Evolutionary conservation across 441 rosid genomes (phyloP).

Genomic region (Lepidium campestre): DNA sequence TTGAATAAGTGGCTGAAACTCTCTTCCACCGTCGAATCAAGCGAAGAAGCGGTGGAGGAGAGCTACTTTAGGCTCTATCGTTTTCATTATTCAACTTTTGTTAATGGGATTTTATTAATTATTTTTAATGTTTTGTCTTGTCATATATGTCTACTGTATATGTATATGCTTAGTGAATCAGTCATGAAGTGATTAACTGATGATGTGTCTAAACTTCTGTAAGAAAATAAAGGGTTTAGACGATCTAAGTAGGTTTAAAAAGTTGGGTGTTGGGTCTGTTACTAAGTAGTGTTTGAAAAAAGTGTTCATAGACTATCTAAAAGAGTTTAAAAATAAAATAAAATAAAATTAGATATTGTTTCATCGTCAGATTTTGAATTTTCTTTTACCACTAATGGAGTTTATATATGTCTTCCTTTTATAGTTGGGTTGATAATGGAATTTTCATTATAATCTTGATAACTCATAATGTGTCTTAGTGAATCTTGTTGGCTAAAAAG

Average conservation of each 20-base stretch:
- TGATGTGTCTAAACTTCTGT: neutral
- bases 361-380: neutral
- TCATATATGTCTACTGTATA: neutral
- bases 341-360: neutral
- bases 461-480: constrained; percentile 16
- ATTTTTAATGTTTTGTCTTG: neutral
- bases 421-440: neutral
- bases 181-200: neutral
- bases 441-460: constrained; percentile 6
- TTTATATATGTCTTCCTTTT: neutral
- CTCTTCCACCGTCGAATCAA: neutral
- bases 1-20: neutral
- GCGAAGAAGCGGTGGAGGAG: neutral
- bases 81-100: neutral
- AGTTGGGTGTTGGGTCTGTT: constrained; percentile 28
- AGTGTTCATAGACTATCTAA: neutral
- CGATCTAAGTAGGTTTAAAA: neutral
- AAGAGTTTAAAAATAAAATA: neutral
- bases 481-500: constrained; percentile 31
- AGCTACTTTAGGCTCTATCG: neutral
- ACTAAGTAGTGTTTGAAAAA: constrained; percentile 9
- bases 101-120: neutral
- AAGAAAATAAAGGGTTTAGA: neutral
- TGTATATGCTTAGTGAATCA: neutral
- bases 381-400: constrained; percentile 4